Evolutionary conservation across 176 grass and related monocot genomes (phyloP).

Genomic region (Microstegium vimineum): DNA sequence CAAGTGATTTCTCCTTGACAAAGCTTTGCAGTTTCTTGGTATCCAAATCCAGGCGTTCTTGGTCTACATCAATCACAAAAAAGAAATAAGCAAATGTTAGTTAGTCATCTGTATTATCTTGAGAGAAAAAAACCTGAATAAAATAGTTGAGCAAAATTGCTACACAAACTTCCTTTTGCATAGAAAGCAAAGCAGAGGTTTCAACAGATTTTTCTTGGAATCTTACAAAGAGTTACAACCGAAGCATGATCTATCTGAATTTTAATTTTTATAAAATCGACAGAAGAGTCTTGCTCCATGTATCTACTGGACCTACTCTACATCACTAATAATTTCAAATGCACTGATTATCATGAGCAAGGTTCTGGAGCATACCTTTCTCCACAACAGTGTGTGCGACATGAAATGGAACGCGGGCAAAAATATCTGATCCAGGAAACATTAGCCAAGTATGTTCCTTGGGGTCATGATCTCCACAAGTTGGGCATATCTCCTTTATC

Average conservation of each 20-base stretch:
- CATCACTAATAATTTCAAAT: neutral
- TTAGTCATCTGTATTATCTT: neutral
- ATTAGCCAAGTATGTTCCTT: slow-evolving; percentile 72
- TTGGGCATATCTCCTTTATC: slow-evolving; percentile 76
- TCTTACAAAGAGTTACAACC: neutral
- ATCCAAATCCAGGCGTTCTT: slow-evolving; percentile 65
- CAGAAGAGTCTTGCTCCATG: neutral
- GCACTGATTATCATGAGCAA: neutral
- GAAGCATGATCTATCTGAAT: neutral
- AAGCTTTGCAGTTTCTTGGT: slow-evolving; percentile 79
- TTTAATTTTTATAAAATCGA: slow-evolving; percentile 8
- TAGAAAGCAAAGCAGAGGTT: neutral
- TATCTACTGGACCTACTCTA: neutral
- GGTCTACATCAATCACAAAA: slow-evolving; percentile 47
- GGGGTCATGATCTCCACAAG: slow-evolving; percentile 51
- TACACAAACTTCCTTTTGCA: neutral
- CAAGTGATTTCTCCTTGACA: slow-evolving; percentile 75
- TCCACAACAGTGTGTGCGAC: slow-evolving; percentile 67
- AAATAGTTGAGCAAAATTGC: neutral
- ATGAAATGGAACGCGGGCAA: slow-evolving; percentile 81
- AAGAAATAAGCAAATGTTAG: neutral
- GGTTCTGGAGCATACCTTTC: slow-evolving; percentile 41
- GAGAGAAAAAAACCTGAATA: neutral
- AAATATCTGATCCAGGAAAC: slow-evolving; percentile 82
- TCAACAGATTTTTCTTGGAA: neutral